Percentiles rank a stretch among this genome's conserved stretches.
These are phyloP conservation scores for Metschnikowia bowlesiae DNA, from an alignment of 805 yeast species.

Conservation along the genomic window DNA sequence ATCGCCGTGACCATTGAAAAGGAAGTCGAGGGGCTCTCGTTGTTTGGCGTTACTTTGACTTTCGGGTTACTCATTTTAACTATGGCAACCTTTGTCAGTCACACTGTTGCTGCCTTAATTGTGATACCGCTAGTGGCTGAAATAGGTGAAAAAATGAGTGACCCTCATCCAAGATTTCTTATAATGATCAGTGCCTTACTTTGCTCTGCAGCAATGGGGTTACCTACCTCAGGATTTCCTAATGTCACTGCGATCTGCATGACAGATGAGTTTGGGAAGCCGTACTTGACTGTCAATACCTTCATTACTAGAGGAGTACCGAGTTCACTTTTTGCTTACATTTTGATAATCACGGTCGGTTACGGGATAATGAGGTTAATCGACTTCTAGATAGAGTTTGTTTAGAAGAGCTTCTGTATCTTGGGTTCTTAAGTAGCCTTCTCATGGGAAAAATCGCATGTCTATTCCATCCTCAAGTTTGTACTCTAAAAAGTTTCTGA, in stretches of 20 bases:
- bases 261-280: constrained; percentile 88
- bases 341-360: constrained; percentile 73
- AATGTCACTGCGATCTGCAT: constrained; percentile 95
- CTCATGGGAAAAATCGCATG: background rate
- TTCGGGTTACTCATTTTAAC: constrained; percentile 72
- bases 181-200: constrained; percentile 62
- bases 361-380: constrained; percentile 58
- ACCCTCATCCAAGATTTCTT: constrained; percentile 81
- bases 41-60: constrained; percentile 43
- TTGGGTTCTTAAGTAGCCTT: background rate
- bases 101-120: constrained; percentile 94
- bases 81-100: constrained; percentile 93
- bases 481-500: background rate
- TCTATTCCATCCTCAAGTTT: background rate
- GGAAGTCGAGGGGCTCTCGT: constrained; percentile 38
- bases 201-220: constrained; percentile 95
- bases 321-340: constrained; percentile 69
- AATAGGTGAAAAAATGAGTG: constrained; percentile 70
- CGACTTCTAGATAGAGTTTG: constrained; percentile 20
- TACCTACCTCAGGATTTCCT: constrained; percentile 97
- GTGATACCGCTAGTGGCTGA: constrained; percentile 86
- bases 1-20: constrained; percentile 43
- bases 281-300: constrained; percentile 79
- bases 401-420: background rate
- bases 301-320: constrained; percentile 92